Conservation (phyloP, 176 grass and related monocot species). For the Neostapfia colusana region DNA sequence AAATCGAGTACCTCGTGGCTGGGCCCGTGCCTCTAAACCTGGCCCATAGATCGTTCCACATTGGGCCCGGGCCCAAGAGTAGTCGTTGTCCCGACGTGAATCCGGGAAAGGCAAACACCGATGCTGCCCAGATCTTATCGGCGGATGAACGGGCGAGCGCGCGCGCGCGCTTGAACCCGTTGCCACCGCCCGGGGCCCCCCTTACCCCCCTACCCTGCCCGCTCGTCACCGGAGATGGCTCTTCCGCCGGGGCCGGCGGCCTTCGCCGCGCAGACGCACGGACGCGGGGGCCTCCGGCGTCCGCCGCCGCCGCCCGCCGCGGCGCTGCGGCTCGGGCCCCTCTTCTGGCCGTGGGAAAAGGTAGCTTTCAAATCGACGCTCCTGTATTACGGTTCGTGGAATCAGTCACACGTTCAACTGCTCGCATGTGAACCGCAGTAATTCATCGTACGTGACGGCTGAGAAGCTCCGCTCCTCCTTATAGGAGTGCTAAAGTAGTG, state of each 20-base stretch:
- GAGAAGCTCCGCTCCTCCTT: no score
- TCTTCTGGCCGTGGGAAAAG: slow-evolving; percentile 99
- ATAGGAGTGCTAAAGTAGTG: no score
- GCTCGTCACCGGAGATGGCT: slow-evolving; percentile 21
- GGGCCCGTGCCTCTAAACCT: not conserved
- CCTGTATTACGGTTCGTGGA: not conserved
- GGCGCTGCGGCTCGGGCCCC: slow-evolving; percentile 58
- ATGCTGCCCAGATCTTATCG: slow-evolving; percentile 28
- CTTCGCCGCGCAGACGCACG: not conserved
- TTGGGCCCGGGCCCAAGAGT: not conserved
- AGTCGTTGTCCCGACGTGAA: not conserved
- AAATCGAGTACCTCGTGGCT: no score
- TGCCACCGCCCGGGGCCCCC: not conserved
- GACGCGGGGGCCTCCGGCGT: not conserved
- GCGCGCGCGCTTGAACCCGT: not conserved
- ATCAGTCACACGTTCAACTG: not conserved
- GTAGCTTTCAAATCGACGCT: slow-evolving; percentile 15
- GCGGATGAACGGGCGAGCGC: slow-evolving; percentile 37
- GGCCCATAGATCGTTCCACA: not conserved
- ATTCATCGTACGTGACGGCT: not conserved
- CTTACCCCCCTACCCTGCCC: no score
- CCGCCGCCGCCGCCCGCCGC: slow-evolving; percentile 17
- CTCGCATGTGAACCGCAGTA: not conserved
- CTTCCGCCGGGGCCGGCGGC: slow-evolving; percentile 19
- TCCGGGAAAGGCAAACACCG: not conserved